Base-by-base conservation (phyloP, 768 basidiomycete species). In the Favolaschia claudopus region DNA sequence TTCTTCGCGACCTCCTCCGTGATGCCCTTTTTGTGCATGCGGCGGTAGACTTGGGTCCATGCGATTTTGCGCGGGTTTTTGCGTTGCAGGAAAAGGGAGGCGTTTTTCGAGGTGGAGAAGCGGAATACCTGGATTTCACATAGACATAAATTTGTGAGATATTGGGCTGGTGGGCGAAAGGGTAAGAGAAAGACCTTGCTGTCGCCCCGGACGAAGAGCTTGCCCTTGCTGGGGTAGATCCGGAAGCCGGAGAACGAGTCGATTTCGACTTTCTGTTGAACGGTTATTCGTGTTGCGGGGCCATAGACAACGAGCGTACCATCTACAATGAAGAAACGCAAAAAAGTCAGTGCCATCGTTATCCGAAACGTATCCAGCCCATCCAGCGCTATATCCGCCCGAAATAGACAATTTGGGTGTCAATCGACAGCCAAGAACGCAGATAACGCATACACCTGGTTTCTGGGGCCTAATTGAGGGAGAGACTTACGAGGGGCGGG, bases 61-160 rank as follows among this genome's bases (percentile, higher is more conserved):
- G 96, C 91, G 80, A 99, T 95, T 88, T 99, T 99, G 75, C 97
- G 93, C 49, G 97, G 97, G 85, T 99, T 99, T 85, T 99, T 99
- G 82, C 96, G 93, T 79, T 99, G 97, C 58, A 92, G 82, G 89
- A 99, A 99, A 66, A 99, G 91, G 60, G 96, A 98, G 62, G 95
- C 85, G 72, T 88, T 92, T 87, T 99, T 99, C 64, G 93, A 92
- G 74, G 77, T 82, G 68, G 89, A 84, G 81, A 99, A 99, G 76
- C 96, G 94, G 91, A 96, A 98, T 75, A 95, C 86, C 95, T 96
- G 70, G 5, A 32, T 14, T 1, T 14, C 19, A 24, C 24, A 42
- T 29, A 19, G 44, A 28, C 27, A 38, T 9, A 14, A 42, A 29
- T 29, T n/a, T n/a, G n/a, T n/a, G n/a, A n/a, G n/a, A n/a, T n/a